phyloP scores from a whole-genome alignment of 257 asterid species.

The Solanum chaucha region DNA sequence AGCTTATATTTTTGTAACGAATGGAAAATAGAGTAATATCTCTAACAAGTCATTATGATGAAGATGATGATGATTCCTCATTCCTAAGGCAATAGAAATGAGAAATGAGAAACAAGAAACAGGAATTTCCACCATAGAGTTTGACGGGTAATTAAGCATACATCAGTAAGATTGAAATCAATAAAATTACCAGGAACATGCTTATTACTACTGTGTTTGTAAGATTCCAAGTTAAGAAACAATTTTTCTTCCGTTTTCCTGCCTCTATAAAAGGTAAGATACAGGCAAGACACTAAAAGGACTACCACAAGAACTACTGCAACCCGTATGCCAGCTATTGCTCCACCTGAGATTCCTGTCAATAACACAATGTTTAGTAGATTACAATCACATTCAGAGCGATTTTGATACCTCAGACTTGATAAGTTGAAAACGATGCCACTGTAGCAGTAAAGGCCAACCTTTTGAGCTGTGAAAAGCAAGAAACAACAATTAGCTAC shows the following conservation, averaged over 20 bases:
- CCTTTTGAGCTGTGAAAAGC: constrained; percentile 70
- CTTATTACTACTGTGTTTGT: constrained; percentile 15
- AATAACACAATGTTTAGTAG: not conserved
- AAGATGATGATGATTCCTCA: not conserved
- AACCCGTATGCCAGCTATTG: constrained; percentile 61
- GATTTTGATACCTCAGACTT: not conserved
- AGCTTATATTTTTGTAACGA: not conserved
- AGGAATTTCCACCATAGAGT: not conserved
- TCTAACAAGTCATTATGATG: not conserved
- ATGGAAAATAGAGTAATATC: not conserved
- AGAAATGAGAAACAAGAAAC: not conserved
- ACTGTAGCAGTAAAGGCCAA: constrained; percentile 17
- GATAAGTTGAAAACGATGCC: constrained; percentile 1
- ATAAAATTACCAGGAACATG: constrained; percentile 24
- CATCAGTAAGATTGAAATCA: not conserved
- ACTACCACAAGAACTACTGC: constrained; percentile 36
- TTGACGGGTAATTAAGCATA: not conserved
- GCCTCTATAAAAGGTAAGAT: constrained; percentile 29
- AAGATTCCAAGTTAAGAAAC: not conserved
- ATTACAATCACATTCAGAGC: constrained; percentile 2
- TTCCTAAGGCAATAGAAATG: not conserved
- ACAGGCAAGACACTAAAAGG: constrained; percentile 34
- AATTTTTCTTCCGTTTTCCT: constrained; percentile 10
- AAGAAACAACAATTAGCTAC: constrained; percentile 15
- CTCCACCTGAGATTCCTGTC: constrained; percentile 65